phyloP scores from a whole-genome alignment of 139 green algal genomes.

The Bryopsis sp. region DNA sequence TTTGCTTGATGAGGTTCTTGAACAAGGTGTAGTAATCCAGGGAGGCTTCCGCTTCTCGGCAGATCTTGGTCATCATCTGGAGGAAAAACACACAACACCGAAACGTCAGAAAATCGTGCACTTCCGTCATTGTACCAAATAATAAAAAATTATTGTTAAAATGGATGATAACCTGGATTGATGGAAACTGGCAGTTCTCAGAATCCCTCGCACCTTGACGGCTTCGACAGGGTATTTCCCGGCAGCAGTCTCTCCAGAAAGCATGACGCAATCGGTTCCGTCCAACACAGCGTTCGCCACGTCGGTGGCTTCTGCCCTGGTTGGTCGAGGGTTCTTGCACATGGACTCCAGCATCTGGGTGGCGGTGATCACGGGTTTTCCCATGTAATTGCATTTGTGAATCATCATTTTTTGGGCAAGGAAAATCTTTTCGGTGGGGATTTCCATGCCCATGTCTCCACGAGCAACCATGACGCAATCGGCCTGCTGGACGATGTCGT shows the following conservation, averaged over 20 bases:
- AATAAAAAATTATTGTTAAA: too few relatives aligned
- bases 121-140: too few relatives aligned
- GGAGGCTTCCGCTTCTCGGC: conserved; percentile 79
- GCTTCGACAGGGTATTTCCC: conserved; percentile 82
- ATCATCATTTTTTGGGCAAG: conserved; percentile 98
- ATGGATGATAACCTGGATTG: too few relatives aligned
- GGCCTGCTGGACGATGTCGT: conserved; percentile 81
- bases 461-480: conserved; percentile 66
- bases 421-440: conserved; percentile 99
- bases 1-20: conserved; percentile 59
- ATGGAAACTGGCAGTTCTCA: too few relatives aligned
- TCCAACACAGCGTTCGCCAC: conserved; percentile 95
- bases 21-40: conserved; percentile 92
- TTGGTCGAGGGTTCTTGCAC: conserved; percentile 90
- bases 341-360: conserved; percentile 94
- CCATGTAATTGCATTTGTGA: conserved; percentile 83
- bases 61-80: conserved; percentile 88
- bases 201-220: conserved; percentile 43
- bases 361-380: conserved; percentile 96
- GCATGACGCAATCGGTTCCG: conserved; percentile 95
- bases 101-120: too few relatives aligned
- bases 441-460: conserved; percentile 98
- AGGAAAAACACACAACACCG: not conserved
- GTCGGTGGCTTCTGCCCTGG: conserved; percentile 88
- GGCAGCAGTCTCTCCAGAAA: conserved; percentile 92